A percentile compares a stretch with the other conserved stretches of the same genome.
phyloP scores from a whole-genome alignment of 352 stramenopile genomes.

The Phytophthora fragariae region DNA sequence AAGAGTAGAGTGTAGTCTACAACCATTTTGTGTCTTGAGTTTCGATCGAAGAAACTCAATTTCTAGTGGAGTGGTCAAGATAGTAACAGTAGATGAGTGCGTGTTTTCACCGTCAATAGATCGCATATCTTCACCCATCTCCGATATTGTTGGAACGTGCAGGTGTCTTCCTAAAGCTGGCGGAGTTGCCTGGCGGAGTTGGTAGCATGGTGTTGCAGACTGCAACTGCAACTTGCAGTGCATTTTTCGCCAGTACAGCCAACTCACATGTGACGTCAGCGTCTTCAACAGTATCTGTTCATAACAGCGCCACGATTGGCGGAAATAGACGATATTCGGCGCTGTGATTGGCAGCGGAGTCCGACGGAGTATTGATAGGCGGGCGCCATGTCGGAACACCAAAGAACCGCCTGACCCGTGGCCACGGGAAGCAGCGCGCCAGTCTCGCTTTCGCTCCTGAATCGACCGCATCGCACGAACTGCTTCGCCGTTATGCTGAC shows the following conservation, averaged over 20 bases:
- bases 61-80: too few relatives aligned
- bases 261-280: neutral
- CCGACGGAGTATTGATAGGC: slow-evolving; percentile 10
- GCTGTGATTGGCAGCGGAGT: neutral
- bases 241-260: neutral
- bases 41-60: slow-evolving; percentile 18
- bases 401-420: slow-evolving; percentile 4
- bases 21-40: slow-evolving; percentile 6
- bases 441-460: neutral
- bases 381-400: slow-evolving; percentile 9
- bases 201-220: too few relatives aligned
- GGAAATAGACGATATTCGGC: slow-evolving; percentile 6
- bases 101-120: neutral
- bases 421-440: neutral
- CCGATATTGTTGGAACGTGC: too few relatives aligned
- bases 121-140: too few relatives aligned
- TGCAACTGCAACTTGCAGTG: too few relatives aligned
- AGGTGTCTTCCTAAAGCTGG: too few relatives aligned
- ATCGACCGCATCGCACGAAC: neutral
- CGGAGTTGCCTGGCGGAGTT: too few relatives aligned
- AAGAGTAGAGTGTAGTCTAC: slow-evolving; percentile 26
- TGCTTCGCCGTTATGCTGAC: slow-evolving; percentile 50
- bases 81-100: too few relatives aligned
- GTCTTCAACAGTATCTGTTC: neutral
- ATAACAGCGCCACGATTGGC: neutral